These are phyloP conservation scores for Epithele typhae DNA, from an alignment of 768 basidiomycete species.

Conservation along the genomic window DNA sequence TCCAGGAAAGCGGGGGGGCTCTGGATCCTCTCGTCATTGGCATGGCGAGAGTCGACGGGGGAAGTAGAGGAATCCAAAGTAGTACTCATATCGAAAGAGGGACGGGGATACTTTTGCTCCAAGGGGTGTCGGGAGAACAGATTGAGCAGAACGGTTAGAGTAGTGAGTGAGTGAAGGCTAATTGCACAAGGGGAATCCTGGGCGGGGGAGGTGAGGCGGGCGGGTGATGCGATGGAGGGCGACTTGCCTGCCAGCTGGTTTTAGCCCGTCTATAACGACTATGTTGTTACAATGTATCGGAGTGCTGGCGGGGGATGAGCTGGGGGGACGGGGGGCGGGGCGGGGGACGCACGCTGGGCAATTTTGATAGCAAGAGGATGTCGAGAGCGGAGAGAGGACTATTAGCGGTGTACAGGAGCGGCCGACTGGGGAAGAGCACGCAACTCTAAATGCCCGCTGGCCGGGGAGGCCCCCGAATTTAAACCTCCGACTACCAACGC, in stretches of 20 bases:
- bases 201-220: conserved; percentile 18
- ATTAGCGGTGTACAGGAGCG: conserved; percentile 31
- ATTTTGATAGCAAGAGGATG: conserved; percentile 24
- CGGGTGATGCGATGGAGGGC: conserved; percentile 18
- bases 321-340: neutral
- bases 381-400: conserved; percentile 20
- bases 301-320: conserved; percentile 30
- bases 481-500: conserved; percentile 21
- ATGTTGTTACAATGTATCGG: conserved; percentile 79
- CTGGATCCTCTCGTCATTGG: conserved; percentile 72
- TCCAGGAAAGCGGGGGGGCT: conserved; percentile 92
- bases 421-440: conserved; percentile 18
- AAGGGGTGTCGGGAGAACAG: conserved; percentile 50
- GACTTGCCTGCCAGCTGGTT: conserved; percentile 66
- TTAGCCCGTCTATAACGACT: conserved; percentile 66
- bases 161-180: conserved; percentile 42
- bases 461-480: conserved; percentile 25
- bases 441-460: conserved; percentile 24
- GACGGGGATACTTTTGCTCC: conserved; percentile 47
- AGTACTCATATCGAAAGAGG: conserved; percentile 62
- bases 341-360: conserved; percentile 21
- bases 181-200: conserved; percentile 66
- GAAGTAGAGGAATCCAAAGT: conserved; percentile 66
- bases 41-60: conserved; percentile 66
- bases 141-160: conserved; percentile 45